Percentiles rank a stretch among this genome's conserved stretches.
phyloP scores from a whole-genome alignment of 2,329 filamentous ascomycete species.

The Colletotrichum scovillei region DNA sequence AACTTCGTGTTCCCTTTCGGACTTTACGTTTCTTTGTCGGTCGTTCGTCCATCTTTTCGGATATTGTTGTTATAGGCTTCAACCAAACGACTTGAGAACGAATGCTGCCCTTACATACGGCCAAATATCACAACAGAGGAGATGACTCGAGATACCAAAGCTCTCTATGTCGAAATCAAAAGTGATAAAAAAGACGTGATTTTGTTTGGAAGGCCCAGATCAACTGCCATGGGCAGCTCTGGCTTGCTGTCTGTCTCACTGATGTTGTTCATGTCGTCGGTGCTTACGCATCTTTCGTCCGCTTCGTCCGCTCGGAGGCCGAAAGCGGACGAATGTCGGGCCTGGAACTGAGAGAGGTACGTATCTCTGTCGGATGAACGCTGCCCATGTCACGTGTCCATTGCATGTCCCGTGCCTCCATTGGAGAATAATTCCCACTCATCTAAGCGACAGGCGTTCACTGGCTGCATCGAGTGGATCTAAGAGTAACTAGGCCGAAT shows the following conservation, averaged over 20 bases:
- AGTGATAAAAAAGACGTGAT: background rate
- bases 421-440: background rate
- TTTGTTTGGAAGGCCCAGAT: background rate
- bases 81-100: background rate
- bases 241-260: background rate
- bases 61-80: background rate
- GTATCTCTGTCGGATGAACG: background rate
- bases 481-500: background rate
- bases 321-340: conserved; percentile 17
- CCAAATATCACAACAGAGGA: background rate
- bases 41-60: conserved; percentile 22
- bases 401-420: too few species aligned
- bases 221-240: background rate
- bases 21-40: conserved; percentile 51
- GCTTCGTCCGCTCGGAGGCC: conserved; percentile 27
- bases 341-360: background rate
- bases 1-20: conserved; percentile 67
- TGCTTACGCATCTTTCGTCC: conserved; percentile 25
- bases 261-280: background rate
- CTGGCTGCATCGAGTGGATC: background rate
- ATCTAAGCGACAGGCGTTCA: fast-evolving
- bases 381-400: background rate
- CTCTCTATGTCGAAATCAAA: too few species aligned
- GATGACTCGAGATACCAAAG: background rate
- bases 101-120: background rate